These are phyloP conservation scores for Lablab purpureus DNA, from an alignment of 306 rosid genomes.

Conservation along the genomic window DNA sequence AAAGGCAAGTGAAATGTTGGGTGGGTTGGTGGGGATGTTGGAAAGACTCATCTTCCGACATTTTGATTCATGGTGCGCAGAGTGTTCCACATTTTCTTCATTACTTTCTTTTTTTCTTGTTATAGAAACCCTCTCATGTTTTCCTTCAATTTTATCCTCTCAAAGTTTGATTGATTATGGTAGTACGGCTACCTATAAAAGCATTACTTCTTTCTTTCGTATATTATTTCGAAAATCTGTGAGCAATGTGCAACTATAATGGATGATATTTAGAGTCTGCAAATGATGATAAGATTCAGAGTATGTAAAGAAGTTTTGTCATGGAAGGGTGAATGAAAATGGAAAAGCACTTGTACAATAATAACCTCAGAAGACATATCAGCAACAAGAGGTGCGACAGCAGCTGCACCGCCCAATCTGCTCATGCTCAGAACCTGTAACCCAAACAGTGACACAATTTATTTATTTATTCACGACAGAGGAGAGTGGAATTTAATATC, in stretches of 20 bases:
- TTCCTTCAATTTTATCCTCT: background rate
- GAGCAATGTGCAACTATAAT: too few relatives aligned
- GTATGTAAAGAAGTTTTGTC: background rate
- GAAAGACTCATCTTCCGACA: conserved; percentile 39
- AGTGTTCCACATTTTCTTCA: conserved; percentile 38
- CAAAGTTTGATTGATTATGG: background rate
- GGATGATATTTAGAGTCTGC: too few relatives aligned
- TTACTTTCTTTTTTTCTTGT: conserved; percentile 23
- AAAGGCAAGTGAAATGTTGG: conserved; percentile 9
- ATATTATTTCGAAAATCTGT: too few relatives aligned
- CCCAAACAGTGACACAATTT: background rate
- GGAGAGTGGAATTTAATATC: conserved; percentile 27
- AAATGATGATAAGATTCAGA: too few relatives aligned
- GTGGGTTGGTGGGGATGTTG: conserved; percentile 41
- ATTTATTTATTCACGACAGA: background rate
- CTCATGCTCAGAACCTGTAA: conserved; percentile 96
- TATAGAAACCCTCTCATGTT: conserved; percentile 33
- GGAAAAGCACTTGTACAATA: background rate
- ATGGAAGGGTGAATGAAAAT: background rate
- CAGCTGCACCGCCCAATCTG: conserved; percentile 93
- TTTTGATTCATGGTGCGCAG: conserved; percentile 32
- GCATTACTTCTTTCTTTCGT: too few relatives aligned
- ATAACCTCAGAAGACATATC: conserved; percentile 79
- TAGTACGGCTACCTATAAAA: background rate
- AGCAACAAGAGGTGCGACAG: conserved; percentile 84